Base-by-base conservation (phyloP, 805 yeast genomes). In the Schwanniomyces vanrijiae region DNA sequence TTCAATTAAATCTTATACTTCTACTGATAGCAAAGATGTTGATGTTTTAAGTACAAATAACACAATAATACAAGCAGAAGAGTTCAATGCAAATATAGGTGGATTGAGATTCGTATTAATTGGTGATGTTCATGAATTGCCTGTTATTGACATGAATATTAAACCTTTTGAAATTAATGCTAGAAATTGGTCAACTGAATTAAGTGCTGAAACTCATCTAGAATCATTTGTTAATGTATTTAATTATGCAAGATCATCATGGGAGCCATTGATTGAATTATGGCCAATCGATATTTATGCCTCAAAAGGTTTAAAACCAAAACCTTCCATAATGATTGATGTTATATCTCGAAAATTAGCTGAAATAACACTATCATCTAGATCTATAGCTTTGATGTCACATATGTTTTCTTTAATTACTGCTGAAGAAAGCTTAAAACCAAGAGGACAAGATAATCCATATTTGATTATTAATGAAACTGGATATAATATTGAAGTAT, bases 201-300 rank as follows among this genome's bases (percentile, higher is more conserved):
- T 91, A 45, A 84, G 83, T 55, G 87, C 89, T 1, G 83, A 82
- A 47, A 74, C 86, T 0, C 78, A 80, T 21, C 64, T 90, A 29
- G 87, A 82, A 50, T 76, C 90, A 0, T 79, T 71, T 50, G 78
- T 87, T 8, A 90, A 89, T 63, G 81, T 89, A 18, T 91, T 87
- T 73, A 90, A 90, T 62, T 91, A 91, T 62, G 81, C 97, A 0
- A 82, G 87, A 51, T 90, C 97, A 3, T 80, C 90, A 0, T 91
- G 99, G 98, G 98, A 94, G 58, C 97, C 99, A 0, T 70, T 94
- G 40, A 64, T 94, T 42, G 99, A 94, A 59, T 85, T 92, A 0
- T 87, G 96, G 88, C 84, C 89, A 5, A 72, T 92, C 43, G 83
- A 89, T 0, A 66, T 88, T 10, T 89, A 87, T 61, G 81, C 86